Evolutionary conservation across 768 basidiomycete genomes (phyloP), one percentile per base, ranked within the genome.

Genomic region (Leccinum incarnatum): DNA sequence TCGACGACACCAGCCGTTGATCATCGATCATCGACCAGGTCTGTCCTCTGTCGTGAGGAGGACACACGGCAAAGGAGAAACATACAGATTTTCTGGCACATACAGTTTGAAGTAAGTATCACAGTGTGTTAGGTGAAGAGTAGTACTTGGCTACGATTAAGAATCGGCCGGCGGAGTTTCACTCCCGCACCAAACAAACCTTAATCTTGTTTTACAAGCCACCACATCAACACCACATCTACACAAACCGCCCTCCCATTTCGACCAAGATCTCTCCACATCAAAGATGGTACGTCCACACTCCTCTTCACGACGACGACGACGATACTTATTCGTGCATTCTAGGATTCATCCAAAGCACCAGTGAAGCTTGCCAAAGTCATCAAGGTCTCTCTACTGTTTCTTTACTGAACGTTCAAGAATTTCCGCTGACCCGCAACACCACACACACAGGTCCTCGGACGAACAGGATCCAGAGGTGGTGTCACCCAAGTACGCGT

Each of bases 401-500:
- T 9, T 29, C 29, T 29, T 9, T 0, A 29, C 29, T 0, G 29
- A 29, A 29, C 29, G 29, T 29, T 29, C 9, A 30, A 30, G 10
- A 30, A 30, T 30, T 2, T 40, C 30, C 42, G 34, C 8, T 36
- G 4, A 11, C 37, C 34, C 60, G 60, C 55, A 29, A 9, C 29
- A 29, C 9, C 9, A 9, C 29, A 29, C 54, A 15, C 25, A 27
- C 8, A 66, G 94, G 93, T 98, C 75, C 88, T 98, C 70, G 97
- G 97, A 72, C 88, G 97, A 71, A 99, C 97, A 73, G 96, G 96
- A 62, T 98, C 95, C 69, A 93, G 96, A 74, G 96, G 96, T 79
- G 96, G 96, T 80, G 95, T 98, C 70, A 98, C 95, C 61, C 95
- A 98, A 82, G 95, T 98, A 78, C 93, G 96, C 66, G 97, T 99